Conservation (phyloP, 2,329 filamentous ascomycete species). For the Paramyrothecium roridum region DNA sequence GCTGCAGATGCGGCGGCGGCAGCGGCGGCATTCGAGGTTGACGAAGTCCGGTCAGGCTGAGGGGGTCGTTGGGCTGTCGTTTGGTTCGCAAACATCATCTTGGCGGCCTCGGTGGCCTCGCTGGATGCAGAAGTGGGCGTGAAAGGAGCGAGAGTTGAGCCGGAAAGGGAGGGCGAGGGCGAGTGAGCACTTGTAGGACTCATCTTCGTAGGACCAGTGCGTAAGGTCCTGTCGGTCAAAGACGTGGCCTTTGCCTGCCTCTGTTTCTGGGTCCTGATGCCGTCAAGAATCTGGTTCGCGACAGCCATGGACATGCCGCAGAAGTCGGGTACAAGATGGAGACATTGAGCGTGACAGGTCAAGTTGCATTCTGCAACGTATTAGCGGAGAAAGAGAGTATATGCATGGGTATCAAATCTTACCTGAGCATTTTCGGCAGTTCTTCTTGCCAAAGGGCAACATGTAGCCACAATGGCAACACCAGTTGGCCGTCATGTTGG, state of each 20-base stretch:
- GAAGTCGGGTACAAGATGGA: conserved; percentile 95
- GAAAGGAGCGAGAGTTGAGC: conserved; percentile 20
- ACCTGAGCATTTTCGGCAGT: conserved; percentile 88
- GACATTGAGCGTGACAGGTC: conserved; percentile 86
- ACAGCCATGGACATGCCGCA: conserved; percentile 99
- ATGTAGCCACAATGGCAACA: conserved; percentile 99
- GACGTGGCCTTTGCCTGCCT: conserved; percentile 54
- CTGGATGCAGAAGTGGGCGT: conserved; percentile 21
- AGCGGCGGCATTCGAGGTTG: conserved; percentile 53
- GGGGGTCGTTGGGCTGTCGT: conserved; percentile 46
- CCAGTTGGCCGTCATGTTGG: conserved; percentile 98
- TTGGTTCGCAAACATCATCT: conserved; percentile 56
- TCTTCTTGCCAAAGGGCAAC: conserved; percentile 90
- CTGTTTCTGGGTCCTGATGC: conserved; percentile 77
- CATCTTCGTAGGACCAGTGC: conserved; percentile 46
- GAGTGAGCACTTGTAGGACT: conserved; percentile 35
- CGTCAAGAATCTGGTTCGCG: conserved; percentile 88
- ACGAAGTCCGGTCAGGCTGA: conserved; percentile 52
- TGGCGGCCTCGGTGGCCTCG: conserved; percentile 62
- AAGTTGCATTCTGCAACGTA: conserved; percentile 83
- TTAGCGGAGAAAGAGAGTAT: neutral
- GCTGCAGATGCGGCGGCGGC: conserved; percentile 56
- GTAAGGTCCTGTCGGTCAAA: conserved; percentile 65
- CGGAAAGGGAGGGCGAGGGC: conserved; percentile 29
- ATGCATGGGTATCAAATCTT: conserved; percentile 24